phyloP scores from a whole-genome alignment of 306 rosid species.

The Herpetospermum pedunculosum region DNA sequence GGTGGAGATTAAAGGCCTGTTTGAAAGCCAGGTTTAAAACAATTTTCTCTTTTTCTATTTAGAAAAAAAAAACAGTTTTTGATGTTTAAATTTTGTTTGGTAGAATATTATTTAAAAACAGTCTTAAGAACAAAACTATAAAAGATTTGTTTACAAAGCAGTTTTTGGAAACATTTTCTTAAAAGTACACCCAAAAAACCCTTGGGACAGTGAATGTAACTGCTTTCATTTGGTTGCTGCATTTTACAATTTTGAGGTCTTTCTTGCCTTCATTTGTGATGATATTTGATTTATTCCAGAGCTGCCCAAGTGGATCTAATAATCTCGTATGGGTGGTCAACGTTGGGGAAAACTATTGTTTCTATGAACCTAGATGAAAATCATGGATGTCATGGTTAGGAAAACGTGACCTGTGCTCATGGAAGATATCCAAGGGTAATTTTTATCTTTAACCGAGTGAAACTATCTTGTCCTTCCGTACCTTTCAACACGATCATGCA shows the following conservation, averaged over 20 bases:
- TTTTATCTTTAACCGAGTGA: background rate
- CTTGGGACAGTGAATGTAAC: background rate
- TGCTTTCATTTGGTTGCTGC: background rate
- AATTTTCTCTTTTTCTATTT: background rate
- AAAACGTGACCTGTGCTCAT: background rate
- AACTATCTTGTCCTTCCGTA: background rate
- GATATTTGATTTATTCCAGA: background rate
- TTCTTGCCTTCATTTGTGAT: background rate
- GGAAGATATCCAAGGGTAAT: slow-evolving; percentile 9
- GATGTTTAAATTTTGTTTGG: background rate
- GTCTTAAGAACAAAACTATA: background rate
- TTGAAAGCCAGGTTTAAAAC: background rate
- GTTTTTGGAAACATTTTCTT: background rate
- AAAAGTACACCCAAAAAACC: background rate
- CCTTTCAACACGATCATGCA: background rate
- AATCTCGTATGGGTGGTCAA: background rate
- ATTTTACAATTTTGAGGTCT: background rate
- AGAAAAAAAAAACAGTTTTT: background rate
- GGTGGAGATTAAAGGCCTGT: background rate
- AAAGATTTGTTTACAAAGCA: background rate
- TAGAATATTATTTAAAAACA: background rate
- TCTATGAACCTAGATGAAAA: background rate
- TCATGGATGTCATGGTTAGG: background rate
- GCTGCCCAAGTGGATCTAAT: background rate
- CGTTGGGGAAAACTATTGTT: background rate